Base-by-base conservation (phyloP, 352 stramenopile species). In the Elongisporangium prolatum region DNA sequence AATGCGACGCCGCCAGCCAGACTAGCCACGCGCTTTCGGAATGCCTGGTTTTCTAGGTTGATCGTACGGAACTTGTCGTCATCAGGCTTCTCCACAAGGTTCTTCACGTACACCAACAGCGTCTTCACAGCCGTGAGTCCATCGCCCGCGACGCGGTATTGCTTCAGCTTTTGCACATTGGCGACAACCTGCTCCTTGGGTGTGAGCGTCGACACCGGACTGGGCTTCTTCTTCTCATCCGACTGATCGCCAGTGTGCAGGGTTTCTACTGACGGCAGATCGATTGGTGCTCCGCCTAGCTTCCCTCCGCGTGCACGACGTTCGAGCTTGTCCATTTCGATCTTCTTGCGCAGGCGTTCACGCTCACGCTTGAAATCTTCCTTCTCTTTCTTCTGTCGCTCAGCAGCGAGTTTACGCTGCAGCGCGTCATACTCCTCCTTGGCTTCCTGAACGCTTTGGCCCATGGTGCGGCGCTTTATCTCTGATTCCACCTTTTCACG, bases 281-380 rank as follows among this genome's bases (percentile, higher is more conserved):
- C 80, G 24, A 89, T 80, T 4, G 84, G 71, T 14, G 81, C 64
- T 7, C 82, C 82, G n/a, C 75, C 80, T 10, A 97, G 72, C 50
- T 93, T 84, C 2, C 92, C 92, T 21, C 82, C 78, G 40, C 86
- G 81, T 22, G 88, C 86, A 18, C 88, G 84, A 44, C 89, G 82
- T 57, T 97, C 89, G 6, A 87, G 76, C 73, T 97, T 97, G 67
- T 98, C 92, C 64, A 94, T 82, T 54, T 96, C 91, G 16, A 98
- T 71, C 69, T 97, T 85, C 57, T 78, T 80, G 51, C 86, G 88
- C 18, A 98, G 64, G 8, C 88, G 86, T 58, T 97, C 91, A 40
- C 92, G 86, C 67, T 98, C 88, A 9, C 75, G 68, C 69, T 96
- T 95, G 60, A 79, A 83, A 17, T 96, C 86, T 14, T 93, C 84